A percentile compares a stretch with the other conserved stretches of the same genome.
phyloP scores from a whole-genome alignment of 2,329 filamentous ascomycete species.

The Fusarium humuli region DNA sequence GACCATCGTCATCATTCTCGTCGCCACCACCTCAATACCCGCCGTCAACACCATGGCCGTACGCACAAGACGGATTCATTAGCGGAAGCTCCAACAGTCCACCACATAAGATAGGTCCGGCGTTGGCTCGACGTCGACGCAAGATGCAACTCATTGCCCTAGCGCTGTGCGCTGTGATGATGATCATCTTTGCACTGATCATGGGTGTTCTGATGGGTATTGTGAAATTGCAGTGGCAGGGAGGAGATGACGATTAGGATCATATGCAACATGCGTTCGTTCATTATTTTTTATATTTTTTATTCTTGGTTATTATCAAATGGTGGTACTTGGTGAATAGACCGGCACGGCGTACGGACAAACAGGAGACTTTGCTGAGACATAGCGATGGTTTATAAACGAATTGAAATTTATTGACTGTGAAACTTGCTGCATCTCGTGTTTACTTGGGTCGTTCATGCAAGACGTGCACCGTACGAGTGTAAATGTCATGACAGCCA shows the following conservation, averaged over 20 bases:
- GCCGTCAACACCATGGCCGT: constrained; percentile 36
- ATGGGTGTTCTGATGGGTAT: constrained; percentile 46
- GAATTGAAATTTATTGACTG: neutral
- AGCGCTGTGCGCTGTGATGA: constrained; percentile 30
- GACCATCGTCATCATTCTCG: constrained; percentile 18
- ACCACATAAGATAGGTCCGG: constrained; percentile 41
- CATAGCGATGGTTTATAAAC: neutral
- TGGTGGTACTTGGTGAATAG: neutral
- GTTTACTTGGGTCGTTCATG: too few relatives aligned
- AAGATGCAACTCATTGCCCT: constrained; percentile 42
- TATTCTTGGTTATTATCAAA: constrained; percentile 1
- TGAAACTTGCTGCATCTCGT: neutral
- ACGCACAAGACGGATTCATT: constrained; percentile 30
- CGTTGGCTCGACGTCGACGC: constrained; percentile 37
- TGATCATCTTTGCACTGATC: constrained; percentile 45
- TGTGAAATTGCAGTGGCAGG: constrained; percentile 39
- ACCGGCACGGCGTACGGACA: constrained; percentile 22
- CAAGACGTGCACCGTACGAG: too few relatives aligned
- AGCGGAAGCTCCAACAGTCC: constrained; percentile 30
- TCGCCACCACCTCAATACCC: constrained; percentile 30
- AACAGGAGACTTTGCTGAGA: neutral
- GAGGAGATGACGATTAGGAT: constrained; percentile 18
- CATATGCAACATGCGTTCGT: neutral
- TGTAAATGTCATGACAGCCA: too few relatives aligned
- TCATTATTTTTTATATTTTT: neutral